Percentiles rank a stretch among this genome's conserved stretches.
Conservation (phyloP, 257 asterid species). For the Lycium ferocissimum region DNA sequence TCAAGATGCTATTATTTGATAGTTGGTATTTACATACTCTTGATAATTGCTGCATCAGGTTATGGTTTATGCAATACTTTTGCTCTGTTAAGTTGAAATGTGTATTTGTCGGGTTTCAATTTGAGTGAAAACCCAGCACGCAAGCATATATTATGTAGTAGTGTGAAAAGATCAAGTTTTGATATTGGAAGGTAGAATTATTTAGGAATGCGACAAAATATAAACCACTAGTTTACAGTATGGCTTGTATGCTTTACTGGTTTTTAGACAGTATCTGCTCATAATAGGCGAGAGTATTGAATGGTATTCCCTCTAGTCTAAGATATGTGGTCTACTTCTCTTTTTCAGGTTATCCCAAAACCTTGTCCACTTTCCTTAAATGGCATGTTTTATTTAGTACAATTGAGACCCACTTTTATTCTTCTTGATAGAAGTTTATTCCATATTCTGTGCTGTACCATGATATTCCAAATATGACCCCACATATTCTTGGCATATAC, state of each 20-base stretch:
- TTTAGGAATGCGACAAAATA: background rate
- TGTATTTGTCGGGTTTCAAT: background rate
- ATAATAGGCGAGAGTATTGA: background rate
- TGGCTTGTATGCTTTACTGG: conserved; percentile 19
- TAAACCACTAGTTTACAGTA: background rate
- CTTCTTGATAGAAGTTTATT: conserved; percentile 24
- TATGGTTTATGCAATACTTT: background rate
- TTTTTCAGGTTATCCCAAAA: background rate
- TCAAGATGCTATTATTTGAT: conserved; percentile 5
- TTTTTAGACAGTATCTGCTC: conserved; percentile 15
- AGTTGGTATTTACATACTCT: background rate
- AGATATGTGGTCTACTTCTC: background rate
- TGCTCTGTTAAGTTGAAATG: background rate
- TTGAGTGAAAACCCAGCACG: background rate
- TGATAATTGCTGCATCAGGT: conserved; percentile 13
- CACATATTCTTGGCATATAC: background rate
- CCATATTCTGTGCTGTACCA: background rate
- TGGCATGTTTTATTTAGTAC: background rate
- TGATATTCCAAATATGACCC: background rate
- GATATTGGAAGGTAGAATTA: background rate
- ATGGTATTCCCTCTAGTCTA: background rate
- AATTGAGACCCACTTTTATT: background rate
- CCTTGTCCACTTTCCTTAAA: background rate
- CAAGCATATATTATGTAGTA: background rate
- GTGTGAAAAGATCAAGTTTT: background rate